Base-by-base conservation (phyloP, 345 rosid genomes). In the Iberis pinnata region DNA sequence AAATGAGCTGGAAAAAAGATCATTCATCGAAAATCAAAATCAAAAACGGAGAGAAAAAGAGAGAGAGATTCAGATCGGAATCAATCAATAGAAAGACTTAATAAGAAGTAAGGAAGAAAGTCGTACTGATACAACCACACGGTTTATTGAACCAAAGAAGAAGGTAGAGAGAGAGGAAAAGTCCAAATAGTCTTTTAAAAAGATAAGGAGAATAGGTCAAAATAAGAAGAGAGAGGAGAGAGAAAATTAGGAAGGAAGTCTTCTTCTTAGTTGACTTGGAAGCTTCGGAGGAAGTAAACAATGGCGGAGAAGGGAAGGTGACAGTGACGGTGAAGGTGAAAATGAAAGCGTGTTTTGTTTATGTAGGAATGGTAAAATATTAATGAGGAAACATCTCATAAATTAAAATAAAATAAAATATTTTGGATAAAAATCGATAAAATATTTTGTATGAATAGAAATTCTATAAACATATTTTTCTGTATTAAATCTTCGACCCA, bases 1-100 rank as follows among this genome's bases (percentile, higher is more conserved):
- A 78, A 85, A 88, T 4, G 98, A 88, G 37, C 86, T 70, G 41
- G 98, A 74, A 53, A 92, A 81, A 12, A 92, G 67, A 70, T 88
- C 80, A 53, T 88, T 92, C 98, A 88, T 90, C 17, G 29, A 11
- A 12, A 40, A 36, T 4, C 0, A 7, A 52, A 38, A 37, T 36
- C 2, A 18, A 14, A 20, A 47, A 60, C 6, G 15, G 7, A 15
- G 36, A 19, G 19, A 42, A 8, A 33, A 2, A 60, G 45, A 33
- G 4, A 60, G 45, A 33, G 51, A 47, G 47, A 32, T 55, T 61
- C 3, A 57, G 58, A 65, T 58, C 27, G 12, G 52, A 64, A 38
- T 16, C n/a, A n/a, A 38, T 37, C 9, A 44, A 53, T 16, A 8
- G 26, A 14, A 19, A 7, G 49, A 53, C 10, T 43, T 16, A 53